Evolutionary conservation across 2,329 filamentous ascomycete genomes (phyloP), one percentile per base, ranked within the genome.

Genomic region (Aspergillus fischeri): DNA sequence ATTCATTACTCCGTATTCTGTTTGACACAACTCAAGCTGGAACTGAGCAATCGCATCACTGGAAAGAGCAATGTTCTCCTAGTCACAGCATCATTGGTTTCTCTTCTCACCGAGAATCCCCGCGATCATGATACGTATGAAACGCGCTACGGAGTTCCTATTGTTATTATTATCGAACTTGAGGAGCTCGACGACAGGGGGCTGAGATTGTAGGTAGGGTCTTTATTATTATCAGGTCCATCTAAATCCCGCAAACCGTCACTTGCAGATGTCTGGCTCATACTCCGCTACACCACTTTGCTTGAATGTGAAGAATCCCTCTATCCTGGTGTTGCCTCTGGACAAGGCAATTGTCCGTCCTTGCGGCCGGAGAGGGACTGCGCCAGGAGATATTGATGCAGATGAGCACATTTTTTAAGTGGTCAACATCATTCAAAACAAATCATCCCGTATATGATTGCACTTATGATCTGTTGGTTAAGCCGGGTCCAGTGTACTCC

Each of bases 401-500:
- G 32, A 17, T 17, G 32, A 17, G 45, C 41, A 45, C 27, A 32
- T 38, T 49, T 38, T 49, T 51, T 54, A 42, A 51, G 56, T 60
- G 60, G 60, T 60, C 49, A 35, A 60, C 51, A 53, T 61, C 56
- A 56, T 62, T 59, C 55, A 48, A 57, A 63, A 55, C 51, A 57
- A 62, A 67, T 65, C 64, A 63, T 60, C 57, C 14, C 14, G 62
- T 60, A 63, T 49, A 52, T 57, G 51, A 68, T 69, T 67, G 70
- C 44, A 14, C 44, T 47, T 24, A 47, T 47, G 44, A 65, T 69
- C 56, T 52, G 49, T 61, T 67, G 57, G 69, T 76, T 69, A 78
- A 81, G 73, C 83, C 88, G 65, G 83, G 93, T 73, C 85, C 90
- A 63, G 84, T 81, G 80, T 99, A 99, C 69, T 88, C 86, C 70